Percentiles rank a stretch among this genome's conserved stretches.
These are phyloP conservation scores for Salix viminalis DNA, from an alignment of 345 rosid species.

Conservation along the genomic window DNA sequence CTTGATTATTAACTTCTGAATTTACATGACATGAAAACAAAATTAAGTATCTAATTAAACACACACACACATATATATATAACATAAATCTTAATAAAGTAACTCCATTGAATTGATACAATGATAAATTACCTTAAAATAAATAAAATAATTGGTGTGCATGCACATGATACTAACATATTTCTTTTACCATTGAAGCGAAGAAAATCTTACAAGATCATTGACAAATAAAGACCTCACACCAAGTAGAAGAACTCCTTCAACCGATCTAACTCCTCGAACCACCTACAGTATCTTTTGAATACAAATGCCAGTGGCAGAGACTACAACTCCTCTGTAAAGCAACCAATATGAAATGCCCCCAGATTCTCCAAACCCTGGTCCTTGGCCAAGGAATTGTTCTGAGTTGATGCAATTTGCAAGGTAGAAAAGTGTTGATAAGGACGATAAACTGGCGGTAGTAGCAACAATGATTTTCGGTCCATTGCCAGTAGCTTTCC, in stretches of 20 bases:
- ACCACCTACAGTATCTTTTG: not conserved
- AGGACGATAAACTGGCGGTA: slow-evolving; percentile 30
- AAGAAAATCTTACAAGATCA: not conserved
- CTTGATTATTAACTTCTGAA: too few species aligned
- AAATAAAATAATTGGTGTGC: too few species aligned
- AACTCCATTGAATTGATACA: too few species aligned
- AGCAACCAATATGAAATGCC: slow-evolving; percentile 25
- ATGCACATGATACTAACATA: not conserved
- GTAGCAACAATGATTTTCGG: slow-evolving; percentile 37
- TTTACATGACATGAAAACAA: too few species aligned
- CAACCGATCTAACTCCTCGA: not conserved
- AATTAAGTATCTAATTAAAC: too few species aligned
- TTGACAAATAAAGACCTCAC: too few species aligned
- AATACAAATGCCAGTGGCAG: not conserved
- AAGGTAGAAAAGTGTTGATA: slow-evolving; percentile 12
- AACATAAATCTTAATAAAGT: too few species aligned
- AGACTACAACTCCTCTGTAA: slow-evolving; percentile 14
- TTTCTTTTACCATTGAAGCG: not conserved
- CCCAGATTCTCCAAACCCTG: not conserved
- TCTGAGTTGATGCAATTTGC: slow-evolving; percentile 3
- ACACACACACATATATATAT: too few species aligned
- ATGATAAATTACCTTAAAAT: too few species aligned
- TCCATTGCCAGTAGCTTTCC: slow-evolving; percentile 71
- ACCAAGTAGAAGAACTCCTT: not conserved
- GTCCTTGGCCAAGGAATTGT: slow-evolving; percentile 14